Percentiles rank a stretch among this genome's conserved stretches.
These are phyloP conservation scores for Sutorius eximius DNA, from an alignment of 1,284 basidiomycete species.

Conservation along the genomic window DNA sequence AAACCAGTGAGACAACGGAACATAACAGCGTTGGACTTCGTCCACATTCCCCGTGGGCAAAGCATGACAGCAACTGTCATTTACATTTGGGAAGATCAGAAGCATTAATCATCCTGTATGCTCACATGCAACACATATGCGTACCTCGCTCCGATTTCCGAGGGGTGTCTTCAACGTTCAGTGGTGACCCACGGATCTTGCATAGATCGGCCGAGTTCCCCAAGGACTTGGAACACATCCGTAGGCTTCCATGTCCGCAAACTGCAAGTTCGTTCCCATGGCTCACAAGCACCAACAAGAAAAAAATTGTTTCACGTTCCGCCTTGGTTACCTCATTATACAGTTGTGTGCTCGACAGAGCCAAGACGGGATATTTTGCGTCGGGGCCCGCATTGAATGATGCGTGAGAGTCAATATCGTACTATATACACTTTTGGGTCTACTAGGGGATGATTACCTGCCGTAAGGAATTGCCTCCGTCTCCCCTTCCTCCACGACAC, in stretches of 20 bases:
- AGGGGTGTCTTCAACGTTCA: background rate
- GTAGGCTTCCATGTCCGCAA: background rate
- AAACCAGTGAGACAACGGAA: background rate
- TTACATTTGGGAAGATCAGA: background rate
- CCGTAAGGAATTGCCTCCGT: background rate
- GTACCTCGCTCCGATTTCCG: background rate
- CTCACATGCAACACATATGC: background rate
- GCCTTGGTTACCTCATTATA: conserved; percentile 1
- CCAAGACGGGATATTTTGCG: background rate
- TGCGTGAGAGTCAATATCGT: conserved; percentile 12
- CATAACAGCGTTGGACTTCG: background rate
- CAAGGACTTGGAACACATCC: background rate
- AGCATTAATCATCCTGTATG: background rate
- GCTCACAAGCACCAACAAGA: background rate
- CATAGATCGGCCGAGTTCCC: background rate
- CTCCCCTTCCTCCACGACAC: background rate
- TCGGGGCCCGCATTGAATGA: conserved; percentile 1
- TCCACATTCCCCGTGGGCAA: background rate
- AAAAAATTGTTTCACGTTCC: no score
- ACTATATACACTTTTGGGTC: background rate
- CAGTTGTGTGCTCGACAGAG: background rate
- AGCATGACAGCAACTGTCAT: background rate
- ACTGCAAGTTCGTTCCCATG: conserved; percentile 3
- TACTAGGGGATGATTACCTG: conserved; percentile 5
- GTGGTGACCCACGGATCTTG: background rate